Percentiles rank a stretch among this genome's conserved stretches.
phyloP scores from a whole-genome alignment of 352 stramenopile species.

The Globisporangium cystogenes region DNA sequence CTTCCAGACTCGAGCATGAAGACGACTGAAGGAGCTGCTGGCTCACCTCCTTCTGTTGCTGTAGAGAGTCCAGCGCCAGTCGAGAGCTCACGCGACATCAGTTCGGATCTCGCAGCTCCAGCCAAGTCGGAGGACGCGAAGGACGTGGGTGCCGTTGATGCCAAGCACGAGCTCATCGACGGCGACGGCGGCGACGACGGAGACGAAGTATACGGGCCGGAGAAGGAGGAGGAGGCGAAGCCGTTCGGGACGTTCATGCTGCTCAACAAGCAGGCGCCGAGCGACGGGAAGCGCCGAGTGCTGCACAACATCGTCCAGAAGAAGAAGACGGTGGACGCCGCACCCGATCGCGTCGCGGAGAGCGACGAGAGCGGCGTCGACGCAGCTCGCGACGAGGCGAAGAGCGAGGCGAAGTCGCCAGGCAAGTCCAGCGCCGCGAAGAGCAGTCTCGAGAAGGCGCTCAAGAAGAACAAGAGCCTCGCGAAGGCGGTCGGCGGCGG shows the following conservation, averaged over 20 bases:
- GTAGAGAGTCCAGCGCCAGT: background rate
- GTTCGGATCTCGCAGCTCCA: background rate
- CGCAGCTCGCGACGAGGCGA: background rate
- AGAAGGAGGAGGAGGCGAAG: constrained; percentile 12
- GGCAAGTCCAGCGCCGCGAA: constrained; percentile 9
- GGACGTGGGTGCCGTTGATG: background rate
- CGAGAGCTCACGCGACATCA: background rate
- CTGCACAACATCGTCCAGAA: constrained; percentile 33
- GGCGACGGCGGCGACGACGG: background rate
- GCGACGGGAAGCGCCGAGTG: constrained; percentile 27
- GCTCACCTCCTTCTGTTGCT: background rate
- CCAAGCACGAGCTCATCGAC: background rate
- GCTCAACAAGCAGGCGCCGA: constrained; percentile 26
- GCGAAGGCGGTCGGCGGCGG: background rate
- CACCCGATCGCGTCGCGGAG: too few relatives aligned
- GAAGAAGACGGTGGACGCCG: constrained; percentile 5
- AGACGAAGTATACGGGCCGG: background rate
- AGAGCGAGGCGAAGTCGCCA: constrained; percentile 4
- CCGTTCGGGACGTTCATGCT: constrained; percentile 38
- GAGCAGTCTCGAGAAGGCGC: constrained; percentile 35
- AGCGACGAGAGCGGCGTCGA: background rate
- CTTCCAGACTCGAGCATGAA: background rate
- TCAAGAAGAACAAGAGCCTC: constrained; percentile 34
- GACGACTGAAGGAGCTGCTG: background rate
- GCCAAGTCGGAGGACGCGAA: background rate